phyloP scores from a whole-genome alignment of 2,329 filamentous ascomycete genomes.

The Epichloe uncinata region DNA sequence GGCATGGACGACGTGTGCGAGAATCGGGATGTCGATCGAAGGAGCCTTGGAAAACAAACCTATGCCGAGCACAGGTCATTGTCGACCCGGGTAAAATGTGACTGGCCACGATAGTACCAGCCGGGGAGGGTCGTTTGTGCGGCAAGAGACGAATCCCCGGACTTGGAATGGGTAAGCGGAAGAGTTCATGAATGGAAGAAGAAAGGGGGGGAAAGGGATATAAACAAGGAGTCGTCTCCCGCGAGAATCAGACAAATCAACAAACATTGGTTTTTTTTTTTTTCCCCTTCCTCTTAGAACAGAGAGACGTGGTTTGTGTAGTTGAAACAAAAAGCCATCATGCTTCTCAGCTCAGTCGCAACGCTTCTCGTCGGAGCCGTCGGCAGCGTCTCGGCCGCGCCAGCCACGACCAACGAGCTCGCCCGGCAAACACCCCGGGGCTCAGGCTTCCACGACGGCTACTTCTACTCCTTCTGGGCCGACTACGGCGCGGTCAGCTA shows the following conservation, averaged over 20 bases:
- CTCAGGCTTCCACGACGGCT: not conserved
- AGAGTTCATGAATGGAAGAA: not conserved
- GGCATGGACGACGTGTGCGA: no score
- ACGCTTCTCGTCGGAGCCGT: not conserved
- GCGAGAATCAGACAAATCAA: no score
- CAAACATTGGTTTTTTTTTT: not conserved
- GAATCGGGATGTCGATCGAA: no score
- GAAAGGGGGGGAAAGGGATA: not conserved
- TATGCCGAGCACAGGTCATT: not conserved
- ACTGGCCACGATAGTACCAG: not conserved
- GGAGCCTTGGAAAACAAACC: no score
- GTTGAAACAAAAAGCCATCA: not conserved
- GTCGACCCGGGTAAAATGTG: not conserved
- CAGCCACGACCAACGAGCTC: not conserved
- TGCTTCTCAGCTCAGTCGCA: not conserved
- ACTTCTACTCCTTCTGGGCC: not conserved
- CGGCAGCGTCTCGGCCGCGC: not conserved
- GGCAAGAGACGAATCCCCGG: no score
- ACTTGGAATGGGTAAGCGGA: not conserved
- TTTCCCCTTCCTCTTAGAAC: not conserved
- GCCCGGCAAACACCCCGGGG: not conserved
- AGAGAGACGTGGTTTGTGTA: not conserved
- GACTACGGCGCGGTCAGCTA: not conserved
- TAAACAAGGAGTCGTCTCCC: not conserved
- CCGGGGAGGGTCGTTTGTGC: no score